These are phyloP conservation scores for Xylaria sp. DNA, from an alignment of 2,329 filamentous ascomycete genomes.

Conservation along the genomic window DNA sequence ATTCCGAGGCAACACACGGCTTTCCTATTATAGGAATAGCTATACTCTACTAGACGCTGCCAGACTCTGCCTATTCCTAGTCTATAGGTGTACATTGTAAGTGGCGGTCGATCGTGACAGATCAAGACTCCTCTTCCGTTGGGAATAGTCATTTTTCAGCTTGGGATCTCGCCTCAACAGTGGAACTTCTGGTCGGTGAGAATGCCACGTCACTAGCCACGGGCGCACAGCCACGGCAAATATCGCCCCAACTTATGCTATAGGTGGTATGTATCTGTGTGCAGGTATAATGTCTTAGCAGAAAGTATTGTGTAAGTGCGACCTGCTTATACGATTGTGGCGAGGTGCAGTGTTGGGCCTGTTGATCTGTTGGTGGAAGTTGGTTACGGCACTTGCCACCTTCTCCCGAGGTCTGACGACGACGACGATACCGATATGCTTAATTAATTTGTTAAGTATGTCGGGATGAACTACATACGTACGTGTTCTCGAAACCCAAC, in stretches of 20 bases:
- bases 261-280: neutral
- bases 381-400: slow-evolving; percentile 43
- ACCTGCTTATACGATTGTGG: slow-evolving; percentile 43
- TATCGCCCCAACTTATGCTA: slow-evolving; percentile 23
- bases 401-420: slow-evolving; percentile 1
- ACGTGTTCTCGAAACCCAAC: slow-evolving; percentile 27
- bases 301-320: neutral
- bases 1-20: slow-evolving; percentile 36
- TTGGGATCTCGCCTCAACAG: neutral
- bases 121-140: slow-evolving; percentile 32
- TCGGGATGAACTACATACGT: neutral
- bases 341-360: slow-evolving; percentile 42
- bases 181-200: slow-evolving; percentile 38
- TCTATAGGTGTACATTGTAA: neutral
- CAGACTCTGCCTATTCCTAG: too few species aligned
- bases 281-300: neutral
- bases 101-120: slow-evolving; percentile 20
- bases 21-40: slow-evolving; percentile 16
- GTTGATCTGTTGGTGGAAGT: neutral
- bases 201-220: slow-evolving; percentile 48
- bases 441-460: neutral
- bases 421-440: neutral
- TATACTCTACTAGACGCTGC: neutral
- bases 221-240: slow-evolving; percentile 43
- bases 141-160: neutral